Evolutionary conservation across 352 stramenopile genomes (phyloP), one percentile per base, ranked within the genome.

Genomic region (Globisporangium viniferum): DNA sequence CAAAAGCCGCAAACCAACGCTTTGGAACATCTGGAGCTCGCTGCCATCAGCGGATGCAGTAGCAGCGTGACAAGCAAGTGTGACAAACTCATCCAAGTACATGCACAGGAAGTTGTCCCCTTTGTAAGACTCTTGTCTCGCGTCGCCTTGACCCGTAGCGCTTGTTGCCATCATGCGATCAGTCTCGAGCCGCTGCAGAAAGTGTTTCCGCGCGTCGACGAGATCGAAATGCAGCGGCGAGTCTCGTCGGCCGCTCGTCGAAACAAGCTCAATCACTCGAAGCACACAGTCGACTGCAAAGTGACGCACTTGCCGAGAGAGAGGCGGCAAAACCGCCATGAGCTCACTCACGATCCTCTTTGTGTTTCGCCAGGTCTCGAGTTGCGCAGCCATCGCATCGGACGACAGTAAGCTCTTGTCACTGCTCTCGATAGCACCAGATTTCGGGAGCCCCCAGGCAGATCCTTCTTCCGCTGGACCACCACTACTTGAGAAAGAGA

Each of bases 41-140:
- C 86, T 79, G 7, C 81, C 78, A 67, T 93, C 84, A 9, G 77
- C 76, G 5, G 86, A 94, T 9, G 85, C 78, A 0, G 86, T 93
- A 12, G 86, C 76, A 10, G 89, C 82, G 39, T 96, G 86, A 54
- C 89, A 96, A 5, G 86, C 79, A 27, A 96, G 75, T 0, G 89
- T 94, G 20, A 96, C 80, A 63, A 96, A 91, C 77, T 96, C 89
- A 55, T 96, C 89, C 66, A 96, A 39, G 70, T 95, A 96, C 84
- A 96, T 91, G 59, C 84, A 90, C 18, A 96, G 59, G 66, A 91
- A 96, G 64, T 96, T 92, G 24, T 71, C 73, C 3, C 68, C 56
- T 31, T 49, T 39, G 33, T 39, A 33, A 46, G 46, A 18, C 72
- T 66, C 22, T 22, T 53, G 33, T 5, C 33, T 64, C 22, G 35